Base-by-base conservation (phyloP, 1,284 basidiomycete genomes). In the Cryptococcus amylolentus region DNA sequence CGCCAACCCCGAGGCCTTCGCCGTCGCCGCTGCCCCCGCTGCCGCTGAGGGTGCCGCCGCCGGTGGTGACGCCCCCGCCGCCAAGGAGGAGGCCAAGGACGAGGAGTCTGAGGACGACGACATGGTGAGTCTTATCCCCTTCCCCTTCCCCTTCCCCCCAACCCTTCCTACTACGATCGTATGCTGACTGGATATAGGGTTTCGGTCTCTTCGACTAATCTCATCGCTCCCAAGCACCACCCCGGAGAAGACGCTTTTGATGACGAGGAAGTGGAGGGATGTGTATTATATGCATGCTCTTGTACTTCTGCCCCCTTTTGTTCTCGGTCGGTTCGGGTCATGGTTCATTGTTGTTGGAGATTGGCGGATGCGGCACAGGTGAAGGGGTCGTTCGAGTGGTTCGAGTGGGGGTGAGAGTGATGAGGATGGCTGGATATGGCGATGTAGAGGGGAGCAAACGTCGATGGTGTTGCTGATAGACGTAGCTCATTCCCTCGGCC, bases 1-100 rank as follows among this genome's bases (percentile, higher is more conserved):
- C 67, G 94, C 88, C 77, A 96, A 98, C 84, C 94, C 94, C 57
- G 92, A 96, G 65, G 94, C 93, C 35, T 98, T 94, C 76, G 91
- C 88, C 58, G 88, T 81, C 61, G 88, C 87, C 49, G 87, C 88
- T 54, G 81, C 87, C 51, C 82, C 83, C 64, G 85, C 83, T 54
- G 82, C 82, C 39, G 82, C 80, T 20, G 81, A 80, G 42, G 79
- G 81, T 57, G 78, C 80, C 28, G 79, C 81, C 52, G 81, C 82
- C 40, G 83, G 82, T 46, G 81, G 81, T 46, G 80, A 80, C 41
- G 78, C 80, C 44, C 76, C 76, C 55, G 80, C 78, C 31, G 81
- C 79, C 61, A 80, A 76, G 63, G 81, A 82, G 63, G 82, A 78
- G 60, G 83, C 20, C 20, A 84, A 84, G 78, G 84, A 87, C 80